Conservation (phyloP, 2,329 filamentous ascomycete species). For the Hymenoscyphus repandus region DNA sequence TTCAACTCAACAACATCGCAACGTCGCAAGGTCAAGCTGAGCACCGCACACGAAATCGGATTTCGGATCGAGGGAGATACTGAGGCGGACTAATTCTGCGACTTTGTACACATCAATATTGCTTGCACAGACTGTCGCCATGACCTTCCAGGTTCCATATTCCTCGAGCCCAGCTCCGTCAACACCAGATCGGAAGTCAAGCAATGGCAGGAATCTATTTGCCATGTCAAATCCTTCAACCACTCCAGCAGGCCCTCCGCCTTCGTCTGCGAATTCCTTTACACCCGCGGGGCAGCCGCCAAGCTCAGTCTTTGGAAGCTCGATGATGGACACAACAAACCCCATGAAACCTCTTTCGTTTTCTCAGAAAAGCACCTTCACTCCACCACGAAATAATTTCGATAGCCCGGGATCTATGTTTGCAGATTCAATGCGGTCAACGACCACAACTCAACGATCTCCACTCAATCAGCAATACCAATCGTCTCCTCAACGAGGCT, state of each 20-base stretch:
- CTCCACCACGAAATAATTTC: conserved; percentile 14
- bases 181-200: conserved; percentile 31
- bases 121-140: conserved; percentile 3
- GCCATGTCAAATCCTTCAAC: conserved; percentile 41
- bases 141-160: conserved; percentile 26
- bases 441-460: conserved; percentile 38
- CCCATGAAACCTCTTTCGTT: conserved; percentile 31
- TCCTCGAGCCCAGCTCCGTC: conserved; percentile 32
- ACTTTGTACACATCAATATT: neutral
- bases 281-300: conserved; percentile 50
- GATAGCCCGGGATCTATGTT: conserved; percentile 20
- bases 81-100: neutral
- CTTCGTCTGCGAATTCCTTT: conserved; percentile 47
- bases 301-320: conserved; percentile 45
- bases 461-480: conserved; percentile 43
- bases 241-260: conserved; percentile 52
- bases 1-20: neutral
- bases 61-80: too few species aligned
- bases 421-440: conserved; percentile 17
- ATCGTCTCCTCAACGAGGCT: conserved; percentile 19
- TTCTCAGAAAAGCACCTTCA: conserved; percentile 29
- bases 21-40: neutral
- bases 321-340: conserved; percentile 35
- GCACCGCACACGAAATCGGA: too few species aligned
- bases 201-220: conserved; percentile 25